Evolutionary conservation across 371 early-diverging fungal species (phyloP).

Genomic region (Encephalitozoon romaleae): DNA sequence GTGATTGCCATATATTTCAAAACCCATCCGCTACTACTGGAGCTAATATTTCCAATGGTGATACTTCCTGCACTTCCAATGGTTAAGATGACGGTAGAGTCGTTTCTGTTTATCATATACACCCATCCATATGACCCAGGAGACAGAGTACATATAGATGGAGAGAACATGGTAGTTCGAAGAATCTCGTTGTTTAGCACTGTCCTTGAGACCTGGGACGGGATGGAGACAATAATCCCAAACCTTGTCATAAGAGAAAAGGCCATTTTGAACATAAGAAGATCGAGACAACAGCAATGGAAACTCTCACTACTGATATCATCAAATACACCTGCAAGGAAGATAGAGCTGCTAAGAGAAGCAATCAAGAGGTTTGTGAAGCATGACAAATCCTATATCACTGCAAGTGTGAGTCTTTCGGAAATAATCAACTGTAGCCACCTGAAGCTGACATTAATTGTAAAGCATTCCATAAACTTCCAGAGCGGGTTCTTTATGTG

Average conservation of each 20-base stretch:
- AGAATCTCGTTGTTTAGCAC: slow-evolving; percentile 58
- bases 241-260: slow-evolving; percentile 50
- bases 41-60: slow-evolving; percentile 47
- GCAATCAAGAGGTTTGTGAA: slow-evolving; percentile 40
- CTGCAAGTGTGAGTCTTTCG: neutral
- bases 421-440: slow-evolving; percentile 40
- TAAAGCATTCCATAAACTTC: slow-evolving; percentile 59
- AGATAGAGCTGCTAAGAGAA: slow-evolving; percentile 14
- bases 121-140: slow-evolving; percentile 61
- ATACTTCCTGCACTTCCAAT: slow-evolving; percentile 41
- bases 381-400: slow-evolving; percentile 35
- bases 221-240: slow-evolving; percentile 49
- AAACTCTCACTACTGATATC: slow-evolving; percentile 38
- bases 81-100: slow-evolving; percentile 38
- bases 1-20: slow-evolving; percentile 36
- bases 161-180: slow-evolving; percentile 58
- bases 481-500: slow-evolving; percentile 61
- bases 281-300: slow-evolving; percentile 55
- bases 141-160: slow-evolving; percentile 59
- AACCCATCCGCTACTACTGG: slow-evolving; percentile 21
- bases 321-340: neutral
- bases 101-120: slow-evolving; percentile 60
- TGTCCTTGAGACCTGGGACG: slow-evolving; percentile 57
- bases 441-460: slow-evolving; percentile 33
- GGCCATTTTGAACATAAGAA: slow-evolving; percentile 53